Percentiles rank a stretch among this genome's conserved stretches.
phyloP scores from a whole-genome alignment of 2,329 filamentous ascomycete genomes.

The Aspergillus aculeatinus region DNA sequence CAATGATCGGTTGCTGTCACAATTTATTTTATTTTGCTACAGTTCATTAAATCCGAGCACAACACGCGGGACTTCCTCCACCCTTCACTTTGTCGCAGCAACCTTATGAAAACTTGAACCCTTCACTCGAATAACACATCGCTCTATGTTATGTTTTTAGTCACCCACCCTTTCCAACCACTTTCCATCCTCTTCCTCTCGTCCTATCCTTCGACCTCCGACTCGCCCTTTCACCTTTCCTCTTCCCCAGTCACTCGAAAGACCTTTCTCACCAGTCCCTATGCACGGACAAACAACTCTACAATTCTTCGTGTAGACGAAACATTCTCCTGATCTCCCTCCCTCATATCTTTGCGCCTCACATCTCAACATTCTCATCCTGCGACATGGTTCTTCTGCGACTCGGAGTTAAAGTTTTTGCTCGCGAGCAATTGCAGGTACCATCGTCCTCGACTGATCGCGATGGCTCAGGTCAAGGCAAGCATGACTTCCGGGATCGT shows the following conservation, averaged over 20 bases:
- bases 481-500: not conserved
- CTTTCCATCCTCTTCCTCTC: not conserved
- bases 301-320: not conserved
- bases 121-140: not conserved
- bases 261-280: too few species aligned
- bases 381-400: constrained; percentile 38
- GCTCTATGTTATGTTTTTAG: not conserved
- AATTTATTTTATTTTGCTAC: constrained; percentile 3
- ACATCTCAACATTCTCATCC: not conserved
- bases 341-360: not conserved
- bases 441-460: constrained; percentile 14
- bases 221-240: not conserved
- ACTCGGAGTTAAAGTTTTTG: constrained; percentile 37
- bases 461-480: constrained; percentile 16
- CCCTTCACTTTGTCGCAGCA: not conserved
- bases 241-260: not conserved
- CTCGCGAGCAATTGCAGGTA: constrained; percentile 25
- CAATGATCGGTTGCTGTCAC: not conserved
- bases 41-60: constrained; percentile 1
- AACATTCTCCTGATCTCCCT: not conserved
- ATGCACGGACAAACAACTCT: not conserved
- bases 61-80: not conserved
- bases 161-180: not conserved
- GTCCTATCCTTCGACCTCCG: not conserved
- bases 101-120: not conserved